Conservation (phyloP, 2,329 filamentous ascomycete genomes). For the Fusarium sulawesiense region DNA sequence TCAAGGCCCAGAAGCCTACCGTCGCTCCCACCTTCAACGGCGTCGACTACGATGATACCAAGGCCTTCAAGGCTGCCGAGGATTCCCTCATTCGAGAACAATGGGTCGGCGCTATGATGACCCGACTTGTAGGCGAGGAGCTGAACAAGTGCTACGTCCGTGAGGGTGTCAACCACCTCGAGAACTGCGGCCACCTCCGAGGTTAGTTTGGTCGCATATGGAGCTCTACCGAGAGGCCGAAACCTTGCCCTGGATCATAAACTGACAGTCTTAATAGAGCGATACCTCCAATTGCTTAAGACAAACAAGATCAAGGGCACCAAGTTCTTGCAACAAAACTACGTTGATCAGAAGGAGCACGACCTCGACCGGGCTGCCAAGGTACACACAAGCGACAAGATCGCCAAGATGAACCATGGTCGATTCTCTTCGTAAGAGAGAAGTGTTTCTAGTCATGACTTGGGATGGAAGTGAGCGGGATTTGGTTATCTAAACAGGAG, state of each 20-base stretch:
- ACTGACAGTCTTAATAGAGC: constrained; percentile 63
- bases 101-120: constrained; percentile 93
- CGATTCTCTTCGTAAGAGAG: constrained; percentile 49
- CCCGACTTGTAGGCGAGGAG: constrained; percentile 82
- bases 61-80: constrained; percentile 82
- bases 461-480: constrained; percentile 12
- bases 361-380: constrained; percentile 53
- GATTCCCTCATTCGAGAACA: constrained; percentile 86
- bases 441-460: constrained; percentile 1
- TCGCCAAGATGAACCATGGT: constrained; percentile 53
- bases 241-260: constrained; percentile 1
- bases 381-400: constrained; percentile 55
- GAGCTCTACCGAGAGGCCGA: constrained; percentile 4
- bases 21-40: constrained; percentile 87
- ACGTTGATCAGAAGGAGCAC: constrained; percentile 66
- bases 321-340: constrained; percentile 83
- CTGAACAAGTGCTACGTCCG: constrained; percentile 86
- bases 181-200: constrained; percentile 85
- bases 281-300: constrained; percentile 82
- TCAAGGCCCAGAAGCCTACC: constrained; percentile 85
- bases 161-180: constrained; percentile 87
- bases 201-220: constrained; percentile 65
- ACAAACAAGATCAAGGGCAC: constrained; percentile 82
- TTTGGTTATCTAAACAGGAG: constrained; percentile 37
- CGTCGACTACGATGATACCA: constrained; percentile 87